Evolutionary conservation across 257 asterid genomes (phyloP).

Genomic region (Solanum bulbocastanum): DNA sequence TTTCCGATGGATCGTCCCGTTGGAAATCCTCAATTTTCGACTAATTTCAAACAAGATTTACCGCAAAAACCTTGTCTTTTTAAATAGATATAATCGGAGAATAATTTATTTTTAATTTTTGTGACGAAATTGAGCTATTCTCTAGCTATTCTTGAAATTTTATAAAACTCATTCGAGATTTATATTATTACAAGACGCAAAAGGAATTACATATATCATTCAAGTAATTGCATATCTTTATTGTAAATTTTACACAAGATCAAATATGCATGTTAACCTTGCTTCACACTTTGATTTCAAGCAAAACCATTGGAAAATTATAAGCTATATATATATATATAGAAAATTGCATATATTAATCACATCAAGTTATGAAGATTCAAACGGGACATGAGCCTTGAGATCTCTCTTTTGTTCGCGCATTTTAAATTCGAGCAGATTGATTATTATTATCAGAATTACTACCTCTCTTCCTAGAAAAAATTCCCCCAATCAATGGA

Average conservation of each 20-base stretch:
- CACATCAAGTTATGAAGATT: not conserved
- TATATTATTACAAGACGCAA: not conserved
- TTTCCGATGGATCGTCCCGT: too few species aligned
- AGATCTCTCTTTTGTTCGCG: not conserved
- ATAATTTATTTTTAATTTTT: too few species aligned
- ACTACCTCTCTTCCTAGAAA: conserved; percentile 21
- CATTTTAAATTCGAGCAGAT: not conserved
- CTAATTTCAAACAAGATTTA: too few species aligned
- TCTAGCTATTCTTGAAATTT: not conserved
- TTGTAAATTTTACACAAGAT: not conserved
- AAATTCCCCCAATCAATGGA: conserved; percentile 32
- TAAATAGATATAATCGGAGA: too few species aligned
- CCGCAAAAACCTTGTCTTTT: not conserved
- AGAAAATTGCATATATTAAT: too few species aligned
- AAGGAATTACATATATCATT: not conserved
- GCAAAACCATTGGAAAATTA: not conserved
- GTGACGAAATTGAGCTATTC: too few species aligned
- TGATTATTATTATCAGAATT: not conserved
- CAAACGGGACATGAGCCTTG: not conserved
- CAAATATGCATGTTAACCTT: not conserved
- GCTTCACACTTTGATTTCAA: not conserved
- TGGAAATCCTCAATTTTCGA: too few species aligned
- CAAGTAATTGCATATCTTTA: not conserved
- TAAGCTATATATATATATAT: too few species aligned
- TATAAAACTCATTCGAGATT: not conserved